Base-by-base conservation (phyloP, 208 protist species). In the Angomonas desouzai region DNA sequence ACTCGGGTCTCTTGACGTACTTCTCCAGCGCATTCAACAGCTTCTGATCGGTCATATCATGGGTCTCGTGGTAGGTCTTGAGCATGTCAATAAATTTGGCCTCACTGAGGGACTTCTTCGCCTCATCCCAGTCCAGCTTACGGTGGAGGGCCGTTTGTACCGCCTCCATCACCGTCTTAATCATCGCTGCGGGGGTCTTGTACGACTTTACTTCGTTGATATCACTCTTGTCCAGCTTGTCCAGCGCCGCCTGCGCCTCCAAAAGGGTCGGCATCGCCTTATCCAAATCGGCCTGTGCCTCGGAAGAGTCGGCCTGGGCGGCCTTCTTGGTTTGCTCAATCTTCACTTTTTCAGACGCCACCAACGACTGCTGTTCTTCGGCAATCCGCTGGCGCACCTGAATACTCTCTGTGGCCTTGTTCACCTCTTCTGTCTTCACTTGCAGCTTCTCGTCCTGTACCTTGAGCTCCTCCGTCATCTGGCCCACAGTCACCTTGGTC, bases 201-300 rank as follows among this genome's bases (percentile, higher is more conserved):
- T 99, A 99, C 43, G 89, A 94, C 79, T 97, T 97, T 33, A 99
- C 85, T 80, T 99, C 98, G 65, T 97, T 95, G 70, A 99, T 97
- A 66, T 98, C 93, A 65, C 91, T 97, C 76, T 98, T 98, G 62
- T 98, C 90, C 6, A 99, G 85, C 60, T 90, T 88, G 47, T 99
- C 87, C 1, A 99, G 82, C 40, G 98, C 97, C 22, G 97, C 84
- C 74, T 97, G 81, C 1, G 98, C 98, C 60, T 85, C 77, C 27
- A 98, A 85, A 6, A 99, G 85, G 1, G 91, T 97, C 9, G 98
- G 98, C 82, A 98, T 87, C 11, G 97, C 98, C 40, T 93, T 76
- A 68, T 98, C 94, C 3, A 99, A 79, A 53, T 99, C 97, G 16
- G 83, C 85, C 79, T 98, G 87, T 20, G 98, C 98, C 68, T 97